Evolutionary conservation across 192 early-diverging fungal genomes (phyloP).

Genomic region (Geosiphon pyriformis): DNA sequence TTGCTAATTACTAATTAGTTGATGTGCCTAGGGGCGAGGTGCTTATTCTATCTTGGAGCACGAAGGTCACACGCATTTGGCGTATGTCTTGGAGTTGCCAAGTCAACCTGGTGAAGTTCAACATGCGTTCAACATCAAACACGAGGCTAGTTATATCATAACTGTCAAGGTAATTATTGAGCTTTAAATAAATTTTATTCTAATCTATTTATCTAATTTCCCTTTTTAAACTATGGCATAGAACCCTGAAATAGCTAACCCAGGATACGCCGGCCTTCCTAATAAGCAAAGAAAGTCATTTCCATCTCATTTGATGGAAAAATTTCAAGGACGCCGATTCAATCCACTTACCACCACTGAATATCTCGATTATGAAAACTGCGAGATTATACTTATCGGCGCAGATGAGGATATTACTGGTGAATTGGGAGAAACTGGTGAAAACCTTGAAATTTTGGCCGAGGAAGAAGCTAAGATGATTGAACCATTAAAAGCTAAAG

Average conservation of each 20-base stretch:
- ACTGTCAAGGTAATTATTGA: conserved; percentile 31
- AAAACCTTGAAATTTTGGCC: conserved; percentile 29
- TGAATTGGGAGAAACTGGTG: conserved; percentile 33
- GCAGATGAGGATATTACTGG: conserved; percentile 29
- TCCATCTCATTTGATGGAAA: conserved; percentile 19
- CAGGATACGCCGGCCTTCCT: conserved; percentile 11
- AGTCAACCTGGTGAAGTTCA: conserved; percentile 36
- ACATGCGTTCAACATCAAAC: conserved; percentile 38
- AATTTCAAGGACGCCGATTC: conserved; percentile 32
- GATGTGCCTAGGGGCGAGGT: conserved; percentile 36
- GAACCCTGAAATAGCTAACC: conserved; percentile 27
- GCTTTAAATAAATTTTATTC: no score
- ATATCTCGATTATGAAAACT: conserved; percentile 30
- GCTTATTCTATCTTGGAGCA: conserved; percentile 39
- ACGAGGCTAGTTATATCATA: conserved; percentile 37
- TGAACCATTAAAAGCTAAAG: conserved; percentile 22
- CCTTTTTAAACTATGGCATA: no score
- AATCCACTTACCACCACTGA: conserved; percentile 27
- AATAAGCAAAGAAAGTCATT: conserved; percentile 25
- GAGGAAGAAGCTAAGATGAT: conserved; percentile 32
- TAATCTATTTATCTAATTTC: no score
- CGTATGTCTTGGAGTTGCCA: conserved; percentile 36
- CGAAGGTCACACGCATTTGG: conserved; percentile 33
- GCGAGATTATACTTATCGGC: conserved; percentile 41
- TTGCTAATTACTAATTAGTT: no score